Base-by-base conservation (phyloP, 345 rosid species). In the Laguncularia racemosa region DNA sequence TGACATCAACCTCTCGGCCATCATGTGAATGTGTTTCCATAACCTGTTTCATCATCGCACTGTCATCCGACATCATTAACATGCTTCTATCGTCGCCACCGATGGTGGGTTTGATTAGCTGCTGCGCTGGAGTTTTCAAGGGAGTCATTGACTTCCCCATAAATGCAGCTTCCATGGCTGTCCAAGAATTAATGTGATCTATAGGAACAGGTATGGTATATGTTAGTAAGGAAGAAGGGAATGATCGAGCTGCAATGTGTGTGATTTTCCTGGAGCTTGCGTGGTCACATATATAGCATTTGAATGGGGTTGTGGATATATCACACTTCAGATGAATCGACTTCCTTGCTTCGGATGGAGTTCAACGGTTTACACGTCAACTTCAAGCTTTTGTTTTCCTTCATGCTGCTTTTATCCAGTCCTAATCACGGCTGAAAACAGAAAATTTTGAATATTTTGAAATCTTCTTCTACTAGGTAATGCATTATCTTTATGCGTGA, bases 311-410 rank as follows among this genome's bases (percentile, higher is more conserved):
- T 33, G 40, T 33, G 40, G 9, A 33, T 33, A 56, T 33, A 56
- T 33, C 20, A 21, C 15, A 17, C 2, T 21, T 15, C 20, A 58
- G 49, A 50, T 66, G 84, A 81, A 80, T 84, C 85, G 53, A 78
- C 88, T 82, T 78, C 87, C 81, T 89, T 86, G 81, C 89, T 89
- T 84, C 78, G 16, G 48, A 46, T 57, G 52, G 57, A 79, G 82
- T 85, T 83, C 40, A 70, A 60, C 61, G 62, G 20, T 48, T 16
- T 58, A 13, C 1, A 15, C 51, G 62, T 58, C 21, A 58, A n/a
- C 20, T 7, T 58, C 52, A 58, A 58, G 61, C 61, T 12, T 58
- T n/a, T 47, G 14, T 44, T 47, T 58, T 58, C 23, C 14, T 9
- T 21, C n/a, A 2, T 57, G 44, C 26, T 44, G 16, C 53, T 58